Percentiles rank a stretch among this genome's conserved stretches.
These are phyloP conservation scores for Aurantiochytrium sp. DNA, from an alignment of 108 stramenopile species.

Conservation along the genomic window DNA sequence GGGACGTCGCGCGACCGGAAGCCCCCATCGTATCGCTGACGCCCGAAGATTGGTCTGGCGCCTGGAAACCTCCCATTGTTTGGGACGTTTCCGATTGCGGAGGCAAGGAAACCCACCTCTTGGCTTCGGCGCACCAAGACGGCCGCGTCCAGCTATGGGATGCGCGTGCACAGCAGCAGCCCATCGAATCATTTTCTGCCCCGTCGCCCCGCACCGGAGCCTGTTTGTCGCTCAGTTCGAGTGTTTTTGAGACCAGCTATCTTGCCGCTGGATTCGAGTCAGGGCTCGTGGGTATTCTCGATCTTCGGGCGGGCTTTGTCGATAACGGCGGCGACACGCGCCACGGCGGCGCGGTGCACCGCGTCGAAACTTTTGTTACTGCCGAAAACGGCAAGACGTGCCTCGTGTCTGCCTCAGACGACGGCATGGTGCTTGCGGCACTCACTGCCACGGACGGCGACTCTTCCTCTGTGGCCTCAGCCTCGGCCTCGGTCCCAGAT, in stretches of 20 bases:
- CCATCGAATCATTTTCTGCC: neutral
- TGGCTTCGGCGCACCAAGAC: neutral
- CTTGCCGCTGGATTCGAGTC: neutral
- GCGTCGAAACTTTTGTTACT: neutral
- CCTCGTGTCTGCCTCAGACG: neutral
- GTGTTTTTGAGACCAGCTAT: neutral
- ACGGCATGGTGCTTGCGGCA: neutral
- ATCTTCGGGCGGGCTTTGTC: neutral
- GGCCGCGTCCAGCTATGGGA: neutral
- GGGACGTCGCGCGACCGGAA: constrained; percentile 19
- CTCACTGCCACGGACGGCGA: neutral
- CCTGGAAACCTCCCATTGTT: neutral
- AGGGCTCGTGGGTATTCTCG: neutral
- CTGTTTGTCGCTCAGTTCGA: neutral
- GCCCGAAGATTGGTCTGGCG: neutral
- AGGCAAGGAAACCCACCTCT: neutral
- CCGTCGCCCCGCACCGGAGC: neutral
- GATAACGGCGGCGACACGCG: neutral
- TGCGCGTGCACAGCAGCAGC: neutral
- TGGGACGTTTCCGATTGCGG: neutral
- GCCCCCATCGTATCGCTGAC: neutral
- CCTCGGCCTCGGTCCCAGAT: neutral
- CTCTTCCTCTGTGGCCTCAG: neutral
- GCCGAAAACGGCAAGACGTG: neutral
- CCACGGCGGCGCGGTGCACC: constrained; percentile 1